These are phyloP conservation scores for Stephania cephalantha DNA, from an alignment of 164 flowering plant species.

Conservation along the genomic window DNA sequence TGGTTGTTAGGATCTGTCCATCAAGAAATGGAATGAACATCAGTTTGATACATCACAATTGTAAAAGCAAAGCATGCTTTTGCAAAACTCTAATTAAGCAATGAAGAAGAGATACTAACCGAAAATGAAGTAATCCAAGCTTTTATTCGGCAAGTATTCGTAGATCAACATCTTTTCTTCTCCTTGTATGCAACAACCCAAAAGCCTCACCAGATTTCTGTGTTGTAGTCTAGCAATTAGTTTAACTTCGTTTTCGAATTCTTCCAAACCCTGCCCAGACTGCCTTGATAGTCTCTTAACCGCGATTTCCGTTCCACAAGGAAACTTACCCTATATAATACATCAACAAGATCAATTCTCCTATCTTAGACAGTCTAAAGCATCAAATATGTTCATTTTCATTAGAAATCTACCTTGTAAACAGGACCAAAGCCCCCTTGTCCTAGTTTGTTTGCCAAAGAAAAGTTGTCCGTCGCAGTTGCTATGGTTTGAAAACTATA, in stretches of 20 bases:
- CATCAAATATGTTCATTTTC: background rate
- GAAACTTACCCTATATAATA: conserved; percentile 40
- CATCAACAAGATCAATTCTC: background rate
- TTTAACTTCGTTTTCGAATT: conserved; percentile 62
- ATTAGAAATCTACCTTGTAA: conserved; percentile 47
- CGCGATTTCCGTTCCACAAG: conserved; percentile 52
- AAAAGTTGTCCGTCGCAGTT: conserved; percentile 50
- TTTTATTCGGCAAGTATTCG: conserved; percentile 74
- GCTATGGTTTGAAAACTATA: conserved; percentile 35
- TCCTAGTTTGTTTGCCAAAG: conserved; percentile 52
- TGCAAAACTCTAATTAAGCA: too few relatives aligned
- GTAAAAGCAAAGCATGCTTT: background rate
- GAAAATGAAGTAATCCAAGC: conserved; percentile 59
- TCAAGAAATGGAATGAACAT: conserved; percentile 5
- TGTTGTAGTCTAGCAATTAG: conserved; percentile 70
- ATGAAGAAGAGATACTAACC: conserved; percentile 20
- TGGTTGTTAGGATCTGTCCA: conserved; percentile 35
- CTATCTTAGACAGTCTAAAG: background rate
- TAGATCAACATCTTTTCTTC: conserved; percentile 67
- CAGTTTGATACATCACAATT: background rate
- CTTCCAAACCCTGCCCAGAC: conserved; percentile 72
- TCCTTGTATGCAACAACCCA: conserved; percentile 61
- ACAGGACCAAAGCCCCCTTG: conserved; percentile 85
- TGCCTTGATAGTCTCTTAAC: conserved; percentile 64
- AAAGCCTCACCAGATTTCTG: conserved; percentile 57